Base-by-base conservation (phyloP, 2,329 filamentous ascomycete species). In the Calonectria montana region DNA sequence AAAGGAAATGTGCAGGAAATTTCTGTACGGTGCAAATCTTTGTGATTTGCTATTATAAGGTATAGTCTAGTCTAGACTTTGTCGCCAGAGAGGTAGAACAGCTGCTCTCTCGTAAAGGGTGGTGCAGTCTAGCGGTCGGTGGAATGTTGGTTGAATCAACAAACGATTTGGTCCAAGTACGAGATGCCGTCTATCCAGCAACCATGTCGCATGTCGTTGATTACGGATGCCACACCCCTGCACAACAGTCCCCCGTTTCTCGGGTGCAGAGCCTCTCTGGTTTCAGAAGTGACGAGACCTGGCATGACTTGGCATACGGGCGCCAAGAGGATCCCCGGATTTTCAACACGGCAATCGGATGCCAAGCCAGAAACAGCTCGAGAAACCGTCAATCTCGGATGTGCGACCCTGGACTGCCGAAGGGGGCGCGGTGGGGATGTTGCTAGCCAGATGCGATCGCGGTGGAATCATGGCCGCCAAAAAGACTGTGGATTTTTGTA, bases 311-410 rank as follows among this genome's bases (percentile, higher is more conserved):
- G 39, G 18, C 23, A 13, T n/a, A 13, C 37, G 57, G 37, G 23
- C n/a, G 57, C 37, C 37, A 62, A 62, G 39, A 62, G 21, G 21
- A 45, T 61, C 57, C 39, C 57, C 57, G 43, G 57, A 62, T 62
- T 62, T 31, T 37, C 25, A 45, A 25, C 57, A 18, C 57, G 57
- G 57, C 57, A 62, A 62, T 62, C 57, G 57, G 37, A 45, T 62
- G 57, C 57, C 57, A 62, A 62, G 57, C 57, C 57, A 62, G 57
- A 62, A 62, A 45, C 57, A 62, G 57, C 1, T n/a, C 57, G 29
- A 43, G 57, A 15, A 45, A 27, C 37, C 57, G 25, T 45, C 8
- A 15, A 3, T 31, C 9, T 45, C 57, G 57, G 39, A 31, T 43
- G 39, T 18, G 23, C 13, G 23, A 45, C 23, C 57, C 37, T 15